Evolutionary conservation across 2,329 filamentous ascomycete genomes (phyloP).

Genomic region (Colletotrichum tropicicola): DNA sequence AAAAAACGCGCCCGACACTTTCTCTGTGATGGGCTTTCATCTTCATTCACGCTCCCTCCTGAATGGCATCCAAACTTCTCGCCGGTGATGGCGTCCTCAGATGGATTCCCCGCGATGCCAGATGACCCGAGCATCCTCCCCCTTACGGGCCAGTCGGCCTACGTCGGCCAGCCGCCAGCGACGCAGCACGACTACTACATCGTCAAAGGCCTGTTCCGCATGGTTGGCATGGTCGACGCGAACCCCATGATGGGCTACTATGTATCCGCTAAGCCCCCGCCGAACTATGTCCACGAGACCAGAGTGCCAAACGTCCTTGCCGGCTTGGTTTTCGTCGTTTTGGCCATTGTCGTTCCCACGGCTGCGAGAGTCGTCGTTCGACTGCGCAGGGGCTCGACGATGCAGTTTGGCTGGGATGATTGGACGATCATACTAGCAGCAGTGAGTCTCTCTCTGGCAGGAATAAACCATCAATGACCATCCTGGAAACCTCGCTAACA

Average conservation of each 20-base stretch:
- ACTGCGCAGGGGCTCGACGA: slow-evolving; percentile 36
- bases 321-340: slow-evolving; percentile 38
- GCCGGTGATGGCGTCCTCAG: slow-evolving; percentile 5
- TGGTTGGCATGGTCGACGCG: slow-evolving; percentile 25
- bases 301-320: slow-evolving; percentile 37
- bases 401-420: slow-evolving; percentile 44
- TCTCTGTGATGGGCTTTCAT: neutral
- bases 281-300: slow-evolving; percentile 35
- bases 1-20: too few relatives aligned
- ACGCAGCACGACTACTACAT: slow-evolving; percentile 23
- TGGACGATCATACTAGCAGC: slow-evolving; percentile 42
- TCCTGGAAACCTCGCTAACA: slow-evolving; percentile 1
- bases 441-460: slow-evolving; percentile 32
- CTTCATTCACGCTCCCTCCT: neutral
- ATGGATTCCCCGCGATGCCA: neutral
- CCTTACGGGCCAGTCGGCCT: slow-evolving; percentile 11
- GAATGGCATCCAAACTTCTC: neutral
- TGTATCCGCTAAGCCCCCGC: slow-evolving; percentile 29
- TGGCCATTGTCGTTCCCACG: slow-evolving; percentile 39
- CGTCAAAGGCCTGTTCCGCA: slow-evolving; percentile 17
- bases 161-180: slow-evolving; percentile 17
- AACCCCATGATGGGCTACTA: slow-evolving; percentile 33
- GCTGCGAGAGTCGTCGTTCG: slow-evolving; percentile 33
- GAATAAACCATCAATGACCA: neutral
- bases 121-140: slow-evolving; percentile 14